Evolutionary conservation across 2,329 filamentous ascomycete species (phyloP), one percentile per base, ranked within the genome.

Genomic region (Pestalotiopsis sp.): DNA sequence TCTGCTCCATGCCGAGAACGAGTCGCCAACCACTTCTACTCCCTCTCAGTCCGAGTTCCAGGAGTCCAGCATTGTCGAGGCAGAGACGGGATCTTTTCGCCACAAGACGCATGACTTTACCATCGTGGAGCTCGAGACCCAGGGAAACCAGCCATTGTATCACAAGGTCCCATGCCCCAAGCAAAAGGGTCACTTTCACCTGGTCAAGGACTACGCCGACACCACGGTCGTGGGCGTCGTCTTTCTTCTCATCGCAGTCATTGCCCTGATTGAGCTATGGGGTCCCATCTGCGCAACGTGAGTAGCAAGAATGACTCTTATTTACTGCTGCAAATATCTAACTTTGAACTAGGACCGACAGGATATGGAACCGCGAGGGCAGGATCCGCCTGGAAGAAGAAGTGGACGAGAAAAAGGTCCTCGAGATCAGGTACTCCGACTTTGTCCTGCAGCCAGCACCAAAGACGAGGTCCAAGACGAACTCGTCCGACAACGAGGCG

Each of bases 81-180:
- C 74, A 66, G 76, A 78, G 68, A 77, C 75, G 12, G 72, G 71
- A 12, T 74, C 73, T 7, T 73, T 70, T 56, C 31, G 31, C 31
- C 17, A 52, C 17, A 70, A 64, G 13, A 66, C 58, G 11, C 72
- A 71, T 63, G 72, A 74, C 64, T 72, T 69, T 13, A 76, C 72
- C 13, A 77, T 75, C 56, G 72, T 77, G 17, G 75, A 78, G 65
- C 66, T 72, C 38, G 77, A 78, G 67, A 76, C 74, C 6, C 74
- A 75, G 67, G 74, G 74, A 20, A 72, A 72, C 52, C 71, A 73
- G 60, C 75, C 75, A n/a, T 69, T 73, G 2, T 74, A 72, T 63
- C 69, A 72, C n/a, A 73, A 71, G 64, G 69, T 73, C 31, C 75
- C 75, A 23, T 76, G 75, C 63, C 69, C 73, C 11, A 73, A 72